Evolutionary conservation across 2,329 filamentous ascomycete genomes (phyloP), one percentile per base, ranked within the genome.

Genomic region (Periconia sp.): DNA sequence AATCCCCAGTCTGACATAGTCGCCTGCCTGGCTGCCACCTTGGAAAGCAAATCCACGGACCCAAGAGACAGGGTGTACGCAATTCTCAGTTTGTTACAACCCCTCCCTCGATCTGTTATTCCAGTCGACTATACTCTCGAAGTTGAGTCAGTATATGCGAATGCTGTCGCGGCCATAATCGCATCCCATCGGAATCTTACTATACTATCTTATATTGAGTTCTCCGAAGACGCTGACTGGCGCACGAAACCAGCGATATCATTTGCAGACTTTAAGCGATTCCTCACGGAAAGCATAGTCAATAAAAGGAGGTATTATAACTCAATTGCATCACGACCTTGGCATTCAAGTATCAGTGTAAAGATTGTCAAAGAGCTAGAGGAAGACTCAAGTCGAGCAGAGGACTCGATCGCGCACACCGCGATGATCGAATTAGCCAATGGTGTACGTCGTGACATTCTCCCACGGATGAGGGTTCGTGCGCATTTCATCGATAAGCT

Each of bases 31-130:
- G 24, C 21, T 2, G 47, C 40, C 11, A 46, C 48, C 7, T 29
- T 36, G 3, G 21, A 39, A 19, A 46, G 46, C 19, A 40, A 34
- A 11, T 46, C 43, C 4, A 50, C 37, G 1, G 46, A 55, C 26
- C 29, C 41, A 5, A 26, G 37, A 3, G 54, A 53, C 13, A 43
- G 39, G 2, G 26, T 50, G 2, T 54, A 44, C 36, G 50, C 49
- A 1, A 17, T 52, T 3, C 25, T 54, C 2, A 46, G 50, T 13
- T 16, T 56, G 0, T 19, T 53, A 19, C 38, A 48, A 3, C 32
- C 38, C 13, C 15, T 18, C 1, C 22, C 31, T 11, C 34, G 34
- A 2, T 31, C 39, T 4, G 23, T 39, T 3, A 47, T 47, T 31
- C 30, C 33, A 0, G 22, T 50, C 1, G 37, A 50, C 23, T 52